Evolutionary conservation across 176 grass and related monocot genomes (phyloP), one percentile per base, ranked within the genome.

Genomic region (Musa acuminata): DNA sequence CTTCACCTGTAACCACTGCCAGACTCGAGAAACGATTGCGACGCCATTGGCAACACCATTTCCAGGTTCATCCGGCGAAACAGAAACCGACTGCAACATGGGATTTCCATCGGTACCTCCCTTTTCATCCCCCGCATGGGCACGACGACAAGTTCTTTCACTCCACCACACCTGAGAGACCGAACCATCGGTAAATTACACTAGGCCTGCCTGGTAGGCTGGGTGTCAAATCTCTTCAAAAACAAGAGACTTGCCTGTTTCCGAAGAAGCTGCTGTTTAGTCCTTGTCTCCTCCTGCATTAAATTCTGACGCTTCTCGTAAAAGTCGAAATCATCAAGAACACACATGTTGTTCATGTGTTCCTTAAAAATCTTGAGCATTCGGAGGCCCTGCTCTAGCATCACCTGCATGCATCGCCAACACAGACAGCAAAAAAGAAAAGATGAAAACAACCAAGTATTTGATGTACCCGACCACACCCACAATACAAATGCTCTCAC

Each of bases 321-420:
- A 83, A 98, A 98, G 26, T 55, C 71, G 81, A 98, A 98, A 84
- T 98, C 95, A 79, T 98, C 95, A 54, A 98, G 74, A 72, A 98
- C 87, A 70, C n/a, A n/a, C 24, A 88, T 91, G 76, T 87, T 89
- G 78, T 75, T 88, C 54, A 73, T 80, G 83, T 87, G 80, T 62
- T 98, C 84, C 83, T 93, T 98, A 57, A 98, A 98, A 80, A 98
- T 93, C 75, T 87, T 98, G 27, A 98, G 67, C 82, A n/a, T n/a
- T n/a, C n/a, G n/a, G n/a, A n/a, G n/a, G n/a, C n/a, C n/a, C n/a
- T n/a, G n/a, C n/a, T n/a, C n/a, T n/a, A n/a, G n/a, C n/a, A 86
- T 93, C 78, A 98, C 88, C 95, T 98, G 78, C 48, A 81, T 98
- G 78, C 48, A 81, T 49, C 11, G 11, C 17, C 62, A 50, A 4